A percentile compares a stretch with the other conserved stretches of the same genome.
Evolutionary conservation across 129 eudicot species (phyloP).

Genomic region (Pulicaria dysenterica): DNA sequence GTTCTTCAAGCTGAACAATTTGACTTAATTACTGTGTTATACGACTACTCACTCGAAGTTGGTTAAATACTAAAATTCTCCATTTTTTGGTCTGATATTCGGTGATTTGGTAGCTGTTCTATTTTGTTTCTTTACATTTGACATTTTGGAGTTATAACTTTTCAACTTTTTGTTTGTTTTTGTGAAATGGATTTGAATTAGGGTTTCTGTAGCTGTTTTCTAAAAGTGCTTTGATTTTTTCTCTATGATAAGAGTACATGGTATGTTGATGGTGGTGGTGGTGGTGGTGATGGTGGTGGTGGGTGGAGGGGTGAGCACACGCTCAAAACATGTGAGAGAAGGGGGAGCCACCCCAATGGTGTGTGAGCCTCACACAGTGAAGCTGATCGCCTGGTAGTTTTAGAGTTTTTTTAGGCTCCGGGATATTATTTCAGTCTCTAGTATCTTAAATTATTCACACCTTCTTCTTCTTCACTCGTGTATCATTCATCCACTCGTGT

Average conservation of each 20-base stretch:
- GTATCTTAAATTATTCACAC: too few relatives aligned
- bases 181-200: conserved; percentile 11
- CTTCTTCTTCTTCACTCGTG: too few relatives aligned
- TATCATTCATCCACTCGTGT: too few relatives aligned
- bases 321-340: too few relatives aligned
- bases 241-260: not conserved
- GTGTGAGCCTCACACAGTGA: too few relatives aligned
- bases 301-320: too few relatives aligned
- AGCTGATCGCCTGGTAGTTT: too few relatives aligned
- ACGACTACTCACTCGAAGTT: conserved; percentile 10
- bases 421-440: too few relatives aligned
- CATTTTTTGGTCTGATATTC: conserved; percentile 2
- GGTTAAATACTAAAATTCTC: not conserved
- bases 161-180: not conserved
- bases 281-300: too few relatives aligned
- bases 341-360: too few relatives aligned
- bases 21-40: conserved; percentile 2
- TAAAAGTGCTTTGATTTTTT: not conserved
- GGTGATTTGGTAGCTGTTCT: conserved; percentile 20
- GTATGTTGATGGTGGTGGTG: too few relatives aligned
- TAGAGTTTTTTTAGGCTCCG: too few relatives aligned
- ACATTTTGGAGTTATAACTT: not conserved
- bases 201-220: conserved; percentile 22
- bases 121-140: not conserved
- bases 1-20: not conserved